Base-by-base conservation (phyloP, 2,329 filamentous ascomycete species). In the Ophiobolus disseminans region DNA sequence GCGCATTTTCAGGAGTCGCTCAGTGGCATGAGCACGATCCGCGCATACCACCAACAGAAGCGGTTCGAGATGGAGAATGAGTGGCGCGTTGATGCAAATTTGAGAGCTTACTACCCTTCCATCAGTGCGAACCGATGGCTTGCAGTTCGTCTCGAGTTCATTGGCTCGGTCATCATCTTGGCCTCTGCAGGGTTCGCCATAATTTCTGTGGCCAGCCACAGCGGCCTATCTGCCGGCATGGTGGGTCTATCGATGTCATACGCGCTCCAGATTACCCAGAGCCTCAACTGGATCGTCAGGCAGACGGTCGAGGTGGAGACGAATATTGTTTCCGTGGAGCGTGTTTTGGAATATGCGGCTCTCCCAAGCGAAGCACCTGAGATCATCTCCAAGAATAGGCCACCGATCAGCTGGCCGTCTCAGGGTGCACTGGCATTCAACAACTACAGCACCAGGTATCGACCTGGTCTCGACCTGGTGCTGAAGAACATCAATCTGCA, bases 261-360 rank as follows among this genome's bases (percentile, higher is more conserved):
- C 75, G 94, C 92, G 30, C 82, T 99, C 56, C 91, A 97, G 77
- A 97, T 99, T 68, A 99, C 94, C 1, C 90, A 93, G 60, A 96
- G 92, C 26, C 83, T 99, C 66, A 99, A 97, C 79, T 99, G 94
- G 94, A 97, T 99, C 67, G 94, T 99, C 41, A 86, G 95, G 50
- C 94, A 99, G 76, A 97, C 92, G 0, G 94, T 99, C 25, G 95
- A 99, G 75, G 94, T 99, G n/a, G 95, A 99, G 80, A 97, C 93
- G n/a, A 99, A 99, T 75, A 99, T 99, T 67, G 93, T 99, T 36
- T 96, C 93, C 8, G 94, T 99, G 28, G 94, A 99, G 81, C 89
- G 94, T 68, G 92, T 99, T 38, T 86, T 99, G 40, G 95, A 99
- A 75, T 99, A 99, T 76, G 90, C 93, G 48, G 83, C 84, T 40